Evolutionary conservation across 2,329 filamentous ascomycete species (phyloP), one percentile per base, ranked within the genome.

Genomic region (Alternaria triticina): DNA sequence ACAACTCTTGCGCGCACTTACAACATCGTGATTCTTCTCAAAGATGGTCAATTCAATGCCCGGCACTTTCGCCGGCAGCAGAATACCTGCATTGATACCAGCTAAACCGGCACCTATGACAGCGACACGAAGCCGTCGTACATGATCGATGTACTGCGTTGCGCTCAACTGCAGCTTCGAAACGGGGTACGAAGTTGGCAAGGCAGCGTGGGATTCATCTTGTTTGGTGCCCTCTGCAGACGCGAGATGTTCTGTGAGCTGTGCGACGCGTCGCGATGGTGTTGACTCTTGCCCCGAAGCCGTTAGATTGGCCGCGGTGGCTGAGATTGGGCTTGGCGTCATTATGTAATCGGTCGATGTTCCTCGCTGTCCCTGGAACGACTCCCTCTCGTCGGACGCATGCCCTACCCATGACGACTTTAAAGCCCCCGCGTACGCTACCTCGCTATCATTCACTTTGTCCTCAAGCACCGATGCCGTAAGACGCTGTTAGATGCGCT

Each of bases 61-160:
- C 0, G 91, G 90, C 0, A 93, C 87, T 67, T 93, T 93, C 10
- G 82, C 85, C 0, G 90, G 90, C 1, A 94, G 80, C 9, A 93
- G 78, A 8, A 89, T 83, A 0, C 90, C 91, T 1, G 90, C 87
- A 5, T 86, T 85, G 36, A 91, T 84, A 4, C 90, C 90, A 0
- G 87, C 78, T 0, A 91, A 77, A 0, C 89, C 90, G 9, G 88
- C 89, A 2, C 90, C 90, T 30, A 91, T 86, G 0, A 91, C 84
- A 0, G 85, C 87, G 1, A 90, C 88, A 52, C 83, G 76, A 22
- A 79, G 52, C 20, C 66, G 55, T n/a, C 72, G 68, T 20, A 77
- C 68, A 54, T 77, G 68, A 51, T 80, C 78, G 20, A 79, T 74
- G 51, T 51, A 69, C 15, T 67, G 75, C 10, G 68, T 67, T 12